phyloP scores from a whole-genome alignment of 176 grass and related monocot genomes.

The Elaeis guineensis region DNA sequence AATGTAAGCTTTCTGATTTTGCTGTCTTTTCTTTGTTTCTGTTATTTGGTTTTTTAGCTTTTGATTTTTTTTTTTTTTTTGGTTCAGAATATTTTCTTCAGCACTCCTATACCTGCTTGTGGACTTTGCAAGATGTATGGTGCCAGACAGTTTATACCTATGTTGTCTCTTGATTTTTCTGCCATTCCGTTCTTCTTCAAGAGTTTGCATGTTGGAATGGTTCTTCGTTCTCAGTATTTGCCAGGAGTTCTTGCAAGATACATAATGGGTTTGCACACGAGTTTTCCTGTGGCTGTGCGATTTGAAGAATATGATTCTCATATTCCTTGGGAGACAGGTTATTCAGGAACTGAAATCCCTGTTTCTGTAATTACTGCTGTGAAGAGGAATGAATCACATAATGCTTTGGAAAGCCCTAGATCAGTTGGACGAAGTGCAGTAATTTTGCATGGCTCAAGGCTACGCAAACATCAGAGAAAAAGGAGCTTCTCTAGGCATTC shows the following conservation, averaged over 20 bases:
- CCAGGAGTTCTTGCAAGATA: conserved; percentile 27
- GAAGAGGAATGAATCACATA: conserved; percentile 7
- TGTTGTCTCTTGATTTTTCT: conserved; percentile 56
- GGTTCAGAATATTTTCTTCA: conserved; percentile 39
- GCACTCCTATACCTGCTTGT: conserved; percentile 19
- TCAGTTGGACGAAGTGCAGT: conserved; percentile 28
- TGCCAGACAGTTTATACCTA: conserved; percentile 19
- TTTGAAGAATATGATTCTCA: conserved; percentile 16
- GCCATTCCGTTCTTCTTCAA: conserved; percentile 62
- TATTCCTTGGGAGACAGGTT: conserved; percentile 14
- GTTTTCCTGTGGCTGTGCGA: background rate
- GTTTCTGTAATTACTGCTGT: background rate
- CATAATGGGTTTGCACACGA: background rate
- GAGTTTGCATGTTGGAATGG: conserved; percentile 42
- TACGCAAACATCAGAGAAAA: conserved; percentile 61
- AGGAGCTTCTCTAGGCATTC: conserved; percentile 48
- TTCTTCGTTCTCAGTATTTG: conserved; percentile 43
- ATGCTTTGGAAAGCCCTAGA: conserved; percentile 7
- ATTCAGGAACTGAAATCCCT: conserved; percentile 5
- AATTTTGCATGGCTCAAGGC: conserved; percentile 28
- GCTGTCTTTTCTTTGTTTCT: background rate
- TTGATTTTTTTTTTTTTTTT: conserved; percentile 1
- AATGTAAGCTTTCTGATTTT: conserved; percentile 35
- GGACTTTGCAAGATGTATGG: conserved; percentile 56
- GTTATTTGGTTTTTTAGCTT: background rate